Evolutionary conservation across 331 rosid genomes (phyloP), one percentile per base, ranked within the genome.

Genomic region (Prunus yedoensis): DNA sequence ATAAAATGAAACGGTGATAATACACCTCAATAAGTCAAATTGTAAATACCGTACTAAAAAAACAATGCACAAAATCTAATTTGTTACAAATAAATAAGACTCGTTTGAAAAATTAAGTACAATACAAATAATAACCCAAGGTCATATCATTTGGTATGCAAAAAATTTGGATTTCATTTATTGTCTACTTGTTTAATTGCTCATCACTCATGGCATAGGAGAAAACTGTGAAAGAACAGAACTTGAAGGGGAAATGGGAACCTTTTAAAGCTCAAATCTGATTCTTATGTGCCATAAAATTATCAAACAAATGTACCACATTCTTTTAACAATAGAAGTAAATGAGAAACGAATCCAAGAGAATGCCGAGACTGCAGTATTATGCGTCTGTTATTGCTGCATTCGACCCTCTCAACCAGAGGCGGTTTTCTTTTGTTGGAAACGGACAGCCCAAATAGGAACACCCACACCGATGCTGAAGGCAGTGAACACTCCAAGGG

Each of bases 401-500:
- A n/a, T 61, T 47, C 10, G 3, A 7, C 70, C 61, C 47, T 74
- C 17, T 74, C 77, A 74, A 61, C 77, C 84, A 73, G 96, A 91
- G 57, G 88, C 85, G 64, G 96, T 87, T 80, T 87, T 91, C 94
- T 81, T 89, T 73, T 91, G 96, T 85, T 91, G 96, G 86, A 89
- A 91, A 51, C 79, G 47, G 60, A 91, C 96, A 47, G 96, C 96
- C 47, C 0, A 91, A 50, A 87, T 50, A 1, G 96, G 96, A 76
- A 89, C 89, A 8, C 0, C 84, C 66, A 79, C 94, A 17, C 96
- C 94, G 5, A 91, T 83, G 88, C 94, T 89, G 86, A 91, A 87
- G 41, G 83, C 92, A 47, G 89, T 65, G 61, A 91, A 78, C 30
- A 91, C 96, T 9, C 88, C 92, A 56, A 91, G 88, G 68, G 88